These are phyloP conservation scores for Colletotrichum viniferum DNA, from an alignment of 2,329 filamentous ascomycete genomes.

Conservation along the genomic window DNA sequence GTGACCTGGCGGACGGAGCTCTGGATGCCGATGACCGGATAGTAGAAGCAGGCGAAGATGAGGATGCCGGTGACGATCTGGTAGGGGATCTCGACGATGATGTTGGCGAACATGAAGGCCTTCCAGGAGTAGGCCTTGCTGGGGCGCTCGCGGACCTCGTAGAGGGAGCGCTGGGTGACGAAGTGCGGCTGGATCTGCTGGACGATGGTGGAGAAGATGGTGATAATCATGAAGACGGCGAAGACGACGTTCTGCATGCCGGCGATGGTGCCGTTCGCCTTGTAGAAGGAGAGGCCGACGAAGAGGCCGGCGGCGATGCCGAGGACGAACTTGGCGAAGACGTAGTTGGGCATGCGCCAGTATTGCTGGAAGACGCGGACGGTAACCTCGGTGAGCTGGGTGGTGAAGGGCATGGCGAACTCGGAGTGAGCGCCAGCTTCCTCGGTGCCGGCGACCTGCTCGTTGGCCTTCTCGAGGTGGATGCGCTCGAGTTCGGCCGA, in stretches of 20 bases:
- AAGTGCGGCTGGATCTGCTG: slow-evolving; percentile 81
- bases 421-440: slow-evolving; percentile 53
- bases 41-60: slow-evolving; percentile 72
- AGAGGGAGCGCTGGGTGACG: slow-evolving; percentile 73
- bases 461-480: slow-evolving; percentile 49
- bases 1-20: slow-evolving; percentile 63
- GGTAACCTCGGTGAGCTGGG: slow-evolving; percentile 70
- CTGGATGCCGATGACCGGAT: slow-evolving; percentile 59
- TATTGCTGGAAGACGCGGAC: slow-evolving; percentile 80
- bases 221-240: slow-evolving; percentile 75
- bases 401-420: slow-evolving; percentile 76
- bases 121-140: slow-evolving; percentile 78
- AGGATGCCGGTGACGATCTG: slow-evolving; percentile 68
- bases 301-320: slow-evolving; percentile 67
- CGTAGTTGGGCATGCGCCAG: slow-evolving; percentile 80
- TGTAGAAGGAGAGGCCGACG: slow-evolving; percentile 76
- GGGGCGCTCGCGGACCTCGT: slow-evolving; percentile 78
- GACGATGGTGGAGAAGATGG: slow-evolving; percentile 73
- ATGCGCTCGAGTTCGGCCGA: slow-evolving; percentile 68
- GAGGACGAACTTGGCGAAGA: slow-evolving; percentile 74
- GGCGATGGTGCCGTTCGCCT: slow-evolving; percentile 57
- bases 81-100: slow-evolving; percentile 75
- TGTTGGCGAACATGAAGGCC: slow-evolving; percentile 73
- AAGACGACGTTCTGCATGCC: slow-evolving; percentile 81
- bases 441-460: slow-evolving; percentile 20